A percentile compares a stretch with the other conserved stretches of the same genome.
phyloP scores from a whole-genome alignment of 352 stramenopile species.

The Globisporangium mamillatum region DNA sequence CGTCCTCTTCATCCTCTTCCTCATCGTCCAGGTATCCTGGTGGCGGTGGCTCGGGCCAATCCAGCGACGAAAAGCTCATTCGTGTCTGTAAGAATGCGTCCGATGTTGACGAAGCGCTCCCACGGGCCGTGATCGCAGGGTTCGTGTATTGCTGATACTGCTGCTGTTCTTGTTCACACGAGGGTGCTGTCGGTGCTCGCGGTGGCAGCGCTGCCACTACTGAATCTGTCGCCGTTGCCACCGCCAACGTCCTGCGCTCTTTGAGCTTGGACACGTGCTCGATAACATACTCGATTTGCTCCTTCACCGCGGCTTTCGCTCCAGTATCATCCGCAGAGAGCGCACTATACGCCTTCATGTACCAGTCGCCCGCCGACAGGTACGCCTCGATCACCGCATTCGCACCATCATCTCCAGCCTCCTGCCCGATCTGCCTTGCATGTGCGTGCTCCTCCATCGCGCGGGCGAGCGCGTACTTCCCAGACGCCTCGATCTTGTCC shows the following conservation, averaged over 20 bases:
- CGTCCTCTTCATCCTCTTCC: neutral
- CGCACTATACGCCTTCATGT: constrained; percentile 65
- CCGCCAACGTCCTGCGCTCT: neutral
- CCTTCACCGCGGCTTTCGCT: constrained; percentile 36
- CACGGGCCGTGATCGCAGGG: neutral
- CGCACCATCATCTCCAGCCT: neutral
- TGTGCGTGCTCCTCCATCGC: constrained; percentile 38
- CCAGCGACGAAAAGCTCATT: constrained; percentile 23
- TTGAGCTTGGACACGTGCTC: constrained; percentile 63
- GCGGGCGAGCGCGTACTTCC: constrained; percentile 27
- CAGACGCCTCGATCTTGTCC: constrained; percentile 32
- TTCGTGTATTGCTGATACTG: neutral
- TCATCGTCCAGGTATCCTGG: neutral
- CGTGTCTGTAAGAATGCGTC: constrained; percentile 14
- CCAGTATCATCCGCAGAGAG: constrained; percentile 27
- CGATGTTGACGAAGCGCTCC: neutral
- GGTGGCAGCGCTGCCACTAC: neutral
- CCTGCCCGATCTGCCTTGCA: constrained; percentile 20
- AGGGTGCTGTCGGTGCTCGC: neutral
- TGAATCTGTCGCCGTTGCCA: neutral
- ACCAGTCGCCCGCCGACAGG: constrained; percentile 52
- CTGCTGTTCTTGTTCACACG: neutral
- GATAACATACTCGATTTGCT: constrained; percentile 80
- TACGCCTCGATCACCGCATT: constrained; percentile 41
- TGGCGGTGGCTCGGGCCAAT: constrained; percentile 39